Percentiles rank a stretch among this genome's conserved stretches.
Conservation (phyloP, 1,284 basidiomycete genomes). For the Spongispora temasekensis region DNA sequence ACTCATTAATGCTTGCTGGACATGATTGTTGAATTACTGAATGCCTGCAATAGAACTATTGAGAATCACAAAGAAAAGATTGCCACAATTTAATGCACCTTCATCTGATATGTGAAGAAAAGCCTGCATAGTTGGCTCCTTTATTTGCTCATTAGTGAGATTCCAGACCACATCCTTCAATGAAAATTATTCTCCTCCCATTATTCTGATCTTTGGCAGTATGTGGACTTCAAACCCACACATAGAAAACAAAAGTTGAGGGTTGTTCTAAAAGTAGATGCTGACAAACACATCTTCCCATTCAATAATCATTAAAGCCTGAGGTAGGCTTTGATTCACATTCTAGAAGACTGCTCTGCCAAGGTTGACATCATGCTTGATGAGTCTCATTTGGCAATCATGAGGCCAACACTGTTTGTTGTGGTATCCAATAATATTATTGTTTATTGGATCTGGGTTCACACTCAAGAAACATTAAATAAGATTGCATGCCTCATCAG, state of each 20-base stretch:
- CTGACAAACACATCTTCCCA: constrained; percentile 98
- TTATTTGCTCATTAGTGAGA: constrained; percentile 92
- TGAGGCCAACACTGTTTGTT: constrained; percentile 99
- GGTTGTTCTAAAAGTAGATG: constrained; percentile 97
- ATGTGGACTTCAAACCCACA: constrained; percentile 98
- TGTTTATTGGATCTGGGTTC: constrained; percentile 98
- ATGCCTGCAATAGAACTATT: constrained; percentile 58
- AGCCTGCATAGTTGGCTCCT: constrained; percentile 96
- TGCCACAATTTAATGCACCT: constrained; percentile 42
- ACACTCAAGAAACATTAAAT: constrained; percentile 97
- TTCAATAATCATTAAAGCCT: constrained; percentile 97
- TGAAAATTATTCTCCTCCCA: constrained; percentile 95
- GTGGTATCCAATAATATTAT: constrained; percentile 99
- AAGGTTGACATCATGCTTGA: constrained; percentile 99
- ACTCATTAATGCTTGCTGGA: constrained; percentile 97
- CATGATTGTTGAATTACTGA: constrained; percentile 94
- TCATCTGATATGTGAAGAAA: constrained; percentile 98
- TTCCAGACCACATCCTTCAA: constrained; percentile 98
- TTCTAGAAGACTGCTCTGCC: constrained; percentile 99
- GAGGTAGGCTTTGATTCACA: constrained; percentile 95
- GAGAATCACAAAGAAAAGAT: constrained; percentile 15
- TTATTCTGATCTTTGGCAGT: constrained; percentile 91
- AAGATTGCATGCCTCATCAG: constrained; percentile 95
- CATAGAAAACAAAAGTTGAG: constrained; percentile 98
- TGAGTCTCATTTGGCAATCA: constrained; percentile 98